Percentiles rank a stretch among this genome's conserved stretches.
phyloP scores from a whole-genome alignment of 2,329 filamentous ascomycete genomes.

The Xylaria sp. region DNA sequence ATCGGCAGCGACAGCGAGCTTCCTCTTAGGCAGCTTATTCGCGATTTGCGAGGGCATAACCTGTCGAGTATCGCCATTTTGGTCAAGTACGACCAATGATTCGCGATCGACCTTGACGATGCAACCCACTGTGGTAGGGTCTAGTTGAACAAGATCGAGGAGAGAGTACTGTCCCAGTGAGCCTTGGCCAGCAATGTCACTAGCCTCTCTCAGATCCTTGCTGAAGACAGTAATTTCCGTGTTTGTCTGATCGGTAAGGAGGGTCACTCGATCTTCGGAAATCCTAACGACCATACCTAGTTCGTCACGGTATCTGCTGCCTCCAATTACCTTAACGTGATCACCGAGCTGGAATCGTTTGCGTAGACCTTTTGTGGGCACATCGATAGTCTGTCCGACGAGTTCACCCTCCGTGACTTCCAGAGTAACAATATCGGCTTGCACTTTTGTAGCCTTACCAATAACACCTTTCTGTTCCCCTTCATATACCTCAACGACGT shows the following conservation, averaged over 20 bases:
- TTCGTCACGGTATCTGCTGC: constrained; percentile 92
- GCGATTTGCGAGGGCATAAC: constrained; percentile 92
- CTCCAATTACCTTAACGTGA: constrained; percentile 98
- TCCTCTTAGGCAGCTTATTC: constrained; percentile 85
- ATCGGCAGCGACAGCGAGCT: constrained; percentile 89
- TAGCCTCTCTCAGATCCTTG: constrained; percentile 93
- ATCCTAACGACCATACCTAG: constrained; percentile 97
- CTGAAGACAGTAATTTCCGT: constrained; percentile 97
- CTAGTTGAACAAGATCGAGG: constrained; percentile 93
- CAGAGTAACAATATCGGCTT: constrained; percentile 91
- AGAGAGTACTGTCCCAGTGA: constrained; percentile 89
- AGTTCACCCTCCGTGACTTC: constrained; percentile 85
- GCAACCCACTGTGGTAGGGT: constrained; percentile 90
- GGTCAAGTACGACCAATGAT: constrained; percentile 88
- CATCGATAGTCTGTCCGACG: constrained; percentile 85
- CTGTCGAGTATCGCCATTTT: constrained; percentile 84
- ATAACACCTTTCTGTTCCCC: constrained; percentile 94
- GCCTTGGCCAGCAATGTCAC: constrained; percentile 88
- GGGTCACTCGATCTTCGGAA: constrained; percentile 88
- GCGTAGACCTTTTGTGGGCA: constrained; percentile 89
- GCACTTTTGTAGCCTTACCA: constrained; percentile 86
- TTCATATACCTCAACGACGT: constrained; percentile 95
- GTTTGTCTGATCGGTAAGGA: constrained; percentile 92
- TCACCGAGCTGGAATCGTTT: constrained; percentile 95
- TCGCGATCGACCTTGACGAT: constrained; percentile 96